phyloP scores from a whole-genome alignment of 2,329 filamentous ascomycete species.

The Pseudocercospora crystallina region DNA sequence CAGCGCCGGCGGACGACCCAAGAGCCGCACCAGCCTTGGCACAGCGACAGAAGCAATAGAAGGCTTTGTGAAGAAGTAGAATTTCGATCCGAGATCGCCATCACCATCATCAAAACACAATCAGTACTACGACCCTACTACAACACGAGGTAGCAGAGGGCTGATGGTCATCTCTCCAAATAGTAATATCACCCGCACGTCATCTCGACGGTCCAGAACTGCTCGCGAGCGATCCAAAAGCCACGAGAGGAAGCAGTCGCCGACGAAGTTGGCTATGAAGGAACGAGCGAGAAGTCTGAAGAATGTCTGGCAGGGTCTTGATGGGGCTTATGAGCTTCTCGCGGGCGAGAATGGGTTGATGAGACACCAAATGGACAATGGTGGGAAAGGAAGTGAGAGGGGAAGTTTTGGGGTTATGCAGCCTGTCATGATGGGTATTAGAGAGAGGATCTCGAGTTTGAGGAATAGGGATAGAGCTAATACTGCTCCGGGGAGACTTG shows the following conservation, averaged over 20 bases:
- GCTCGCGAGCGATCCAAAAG: too few species aligned
- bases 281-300: too few species aligned
- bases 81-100: constrained; percentile 11
- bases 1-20: constrained; percentile 23
- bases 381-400: neutral
- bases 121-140: too few species aligned
- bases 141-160: too few species aligned
- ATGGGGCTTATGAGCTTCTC: constrained; percentile 18
- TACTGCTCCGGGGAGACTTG: constrained; percentile 26
- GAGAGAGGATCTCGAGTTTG: constrained; percentile 23
- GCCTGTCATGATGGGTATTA: constrained; percentile 24
- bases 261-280: too few species aligned
- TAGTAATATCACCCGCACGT: too few species aligned
- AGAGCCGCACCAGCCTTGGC: constrained; percentile 22
- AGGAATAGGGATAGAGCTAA: constrained; percentile 22
- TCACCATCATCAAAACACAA: neutral
- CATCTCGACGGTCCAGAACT: too few species aligned
- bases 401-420: constrained; percentile 6
- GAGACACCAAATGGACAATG: too few species aligned
- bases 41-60: constrained; percentile 28
- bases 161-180: too few species aligned
- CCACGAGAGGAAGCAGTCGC: too few species aligned
- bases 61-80: constrained; percentile 34
- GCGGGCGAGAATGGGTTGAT: neutral
- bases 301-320: constrained; percentile 4